Evolutionary conservation across 176 grass and related monocot species (phyloP).

Genomic region (Guadua angustifolia): DNA sequence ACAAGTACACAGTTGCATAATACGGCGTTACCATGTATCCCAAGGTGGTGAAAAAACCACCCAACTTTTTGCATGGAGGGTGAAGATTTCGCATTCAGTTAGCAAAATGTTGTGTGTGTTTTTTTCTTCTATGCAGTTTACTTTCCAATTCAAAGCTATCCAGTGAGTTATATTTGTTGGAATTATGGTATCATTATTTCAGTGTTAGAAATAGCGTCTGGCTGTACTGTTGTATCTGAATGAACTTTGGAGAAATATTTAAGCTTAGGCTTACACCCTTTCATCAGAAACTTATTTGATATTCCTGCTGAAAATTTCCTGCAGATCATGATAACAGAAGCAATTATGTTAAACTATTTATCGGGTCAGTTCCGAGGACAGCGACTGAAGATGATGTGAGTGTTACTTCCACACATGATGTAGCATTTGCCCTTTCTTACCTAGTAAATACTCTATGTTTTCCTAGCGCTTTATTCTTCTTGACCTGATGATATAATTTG

Average conservation of each 20-base stretch:
- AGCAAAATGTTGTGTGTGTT: not conserved
- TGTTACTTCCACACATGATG: conserved; percentile 24
- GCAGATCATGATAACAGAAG: conserved; percentile 72
- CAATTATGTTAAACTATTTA: conserved; percentile 90
- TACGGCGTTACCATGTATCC: not conserved
- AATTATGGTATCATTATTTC: conserved; percentile 8
- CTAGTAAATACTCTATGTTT: conserved; percentile 28
- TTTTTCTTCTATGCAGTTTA: not conserved
- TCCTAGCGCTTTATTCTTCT: not conserved
- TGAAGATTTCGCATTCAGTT: not conserved
- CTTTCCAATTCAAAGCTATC: not conserved
- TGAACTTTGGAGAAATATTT: conserved; percentile 1
- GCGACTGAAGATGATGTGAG: conserved; percentile 91
- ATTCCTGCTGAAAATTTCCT: conserved; percentile 42
- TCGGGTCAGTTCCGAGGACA: conserved; percentile 90
- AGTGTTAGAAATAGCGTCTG: conserved; percentile 7
- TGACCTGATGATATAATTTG: not conserved
- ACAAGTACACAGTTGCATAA: not conserved
- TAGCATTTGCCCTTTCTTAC: conserved; percentile 23
- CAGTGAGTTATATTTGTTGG: not conserved
- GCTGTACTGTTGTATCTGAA: conserved; percentile 6
- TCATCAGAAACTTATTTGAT: conserved; percentile 20
- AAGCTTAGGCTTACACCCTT: not conserved
- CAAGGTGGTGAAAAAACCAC: not conserved
- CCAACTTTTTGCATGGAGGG: not conserved